phyloP scores from a whole-genome alignment of 192 early-diverging fungal species.

The Mortierella hygrophila region DNA sequence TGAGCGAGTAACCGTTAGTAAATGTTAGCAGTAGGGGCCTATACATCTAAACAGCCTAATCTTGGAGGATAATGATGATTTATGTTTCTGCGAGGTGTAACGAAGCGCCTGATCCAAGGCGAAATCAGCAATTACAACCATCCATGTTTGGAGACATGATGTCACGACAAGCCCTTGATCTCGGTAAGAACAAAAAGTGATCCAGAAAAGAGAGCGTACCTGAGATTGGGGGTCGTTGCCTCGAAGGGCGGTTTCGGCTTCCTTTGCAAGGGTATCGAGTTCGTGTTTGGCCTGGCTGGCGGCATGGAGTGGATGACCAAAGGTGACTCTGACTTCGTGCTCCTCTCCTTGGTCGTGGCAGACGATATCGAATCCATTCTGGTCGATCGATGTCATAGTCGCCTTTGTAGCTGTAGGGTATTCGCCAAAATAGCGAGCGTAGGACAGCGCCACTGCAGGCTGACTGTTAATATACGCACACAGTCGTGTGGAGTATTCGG shows the following conservation, averaged over 20 bases:
- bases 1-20: neutral
- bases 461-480: constrained; percentile 39
- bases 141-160: too few relatives aligned
- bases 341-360: constrained; percentile 26
- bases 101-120: too few relatives aligned
- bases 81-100: too few relatives aligned
- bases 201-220: constrained; percentile 10
- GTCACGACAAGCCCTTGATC: too few relatives aligned
- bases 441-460: constrained; percentile 29
- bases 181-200: neutral
- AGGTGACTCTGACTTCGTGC: constrained; percentile 42
- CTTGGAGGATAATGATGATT: too few relatives aligned
- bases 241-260: constrained; percentile 32
- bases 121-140: too few relatives aligned
- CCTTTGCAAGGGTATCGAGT: constrained; percentile 34
- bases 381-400: constrained; percentile 24
- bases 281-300: constrained; percentile 42
- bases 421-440: constrained; percentile 54
- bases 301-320: constrained; percentile 33
- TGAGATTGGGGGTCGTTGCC: constrained; percentile 19
- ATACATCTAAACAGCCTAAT: too few relatives aligned
- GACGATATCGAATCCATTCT: constrained; percentile 34
- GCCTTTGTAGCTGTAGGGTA: constrained; percentile 21
- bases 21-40: too few relatives aligned
- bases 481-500: constrained; percentile 12